A percentile compares a stretch with the other conserved stretches of the same genome.
Evolutionary conservation across 208 protist species (phyloP).

Genomic region (Borovskyia barvae): DNA sequence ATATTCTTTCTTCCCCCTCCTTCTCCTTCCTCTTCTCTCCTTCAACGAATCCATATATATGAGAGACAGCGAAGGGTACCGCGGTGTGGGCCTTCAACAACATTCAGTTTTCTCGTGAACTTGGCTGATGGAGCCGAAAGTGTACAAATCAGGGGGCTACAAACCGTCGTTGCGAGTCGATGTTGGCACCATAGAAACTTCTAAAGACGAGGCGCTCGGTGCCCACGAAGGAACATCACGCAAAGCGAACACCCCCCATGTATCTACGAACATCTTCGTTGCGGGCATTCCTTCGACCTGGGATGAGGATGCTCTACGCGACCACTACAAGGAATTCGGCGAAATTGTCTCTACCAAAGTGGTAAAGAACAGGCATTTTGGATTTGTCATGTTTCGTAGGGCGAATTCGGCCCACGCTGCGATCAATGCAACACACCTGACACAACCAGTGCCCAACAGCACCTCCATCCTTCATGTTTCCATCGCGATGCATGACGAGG

Average conservation of each 20-base stretch:
- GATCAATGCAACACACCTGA: conserved; percentile 84
- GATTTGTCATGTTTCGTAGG: conserved; percentile 88
- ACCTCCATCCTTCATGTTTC: conserved; percentile 75
- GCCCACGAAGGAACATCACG: conserved; percentile 34
- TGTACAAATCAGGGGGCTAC: conserved; percentile 29
- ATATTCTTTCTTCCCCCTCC: conserved; percentile 4
- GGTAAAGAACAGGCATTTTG: conserved; percentile 79
- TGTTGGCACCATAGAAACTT: conserved; percentile 36
- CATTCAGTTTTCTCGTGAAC: neutral
- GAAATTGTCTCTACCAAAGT: conserved; percentile 87
- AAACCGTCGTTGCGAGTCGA: conserved; percentile 74
- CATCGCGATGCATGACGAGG: conserved; percentile 90
- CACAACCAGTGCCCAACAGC: conserved; percentile 49
- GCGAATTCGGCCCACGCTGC: conserved; percentile 79
- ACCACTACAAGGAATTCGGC: conserved; percentile 75
- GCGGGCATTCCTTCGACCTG: conserved; percentile 78
- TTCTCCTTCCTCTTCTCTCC: neutral
- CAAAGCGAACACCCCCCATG: conserved; percentile 61
- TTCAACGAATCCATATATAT: neutral
- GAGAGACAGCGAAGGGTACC: neutral
- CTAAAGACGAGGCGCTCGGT: conserved; percentile 9
- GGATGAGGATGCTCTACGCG: conserved; percentile 65
- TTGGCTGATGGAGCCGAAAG: conserved; percentile 11
- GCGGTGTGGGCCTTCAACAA: neutral
- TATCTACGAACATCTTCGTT: conserved; percentile 90